Conservation (phyloP, 768 basidiomycete genomes). For the Podaxis pistillaris region DNA sequence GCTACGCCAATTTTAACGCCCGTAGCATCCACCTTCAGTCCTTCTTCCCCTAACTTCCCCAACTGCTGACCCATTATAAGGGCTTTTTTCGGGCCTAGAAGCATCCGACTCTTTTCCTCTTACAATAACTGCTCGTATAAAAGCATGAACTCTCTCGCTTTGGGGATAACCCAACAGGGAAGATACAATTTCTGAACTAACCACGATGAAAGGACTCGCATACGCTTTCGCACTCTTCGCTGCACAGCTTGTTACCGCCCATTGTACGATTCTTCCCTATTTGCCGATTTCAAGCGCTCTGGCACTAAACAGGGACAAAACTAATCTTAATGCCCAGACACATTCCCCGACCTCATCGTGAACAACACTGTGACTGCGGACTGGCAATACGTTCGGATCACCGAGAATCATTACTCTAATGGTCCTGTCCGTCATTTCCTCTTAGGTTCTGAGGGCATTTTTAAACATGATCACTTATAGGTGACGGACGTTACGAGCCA, state of each 20-base stretch:
- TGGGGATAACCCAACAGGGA: neutral
- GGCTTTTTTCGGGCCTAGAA: constrained; percentile 11
- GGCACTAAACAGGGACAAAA: neutral
- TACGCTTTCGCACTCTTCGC: neutral
- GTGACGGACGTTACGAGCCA: constrained; percentile 33
- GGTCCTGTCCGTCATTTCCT: constrained; percentile 26
- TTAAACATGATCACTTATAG: constrained; percentile 16
- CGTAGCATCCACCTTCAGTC: neutral
- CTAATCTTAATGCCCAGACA: constrained; percentile 20
- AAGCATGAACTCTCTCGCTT: neutral
- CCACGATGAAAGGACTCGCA: constrained; percentile 2
- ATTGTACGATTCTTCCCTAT: neutral
- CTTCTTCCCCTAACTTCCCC: neutral
- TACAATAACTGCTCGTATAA: neutral
- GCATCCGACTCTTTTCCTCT: constrained; percentile 10
- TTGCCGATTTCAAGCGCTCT: neutral
- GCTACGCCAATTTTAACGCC: neutral
- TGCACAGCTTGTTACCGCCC: constrained; percentile 1
- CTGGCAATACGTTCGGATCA: constrained; percentile 36
- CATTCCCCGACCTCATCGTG: constrained; percentile 29
- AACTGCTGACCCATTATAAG: neutral
- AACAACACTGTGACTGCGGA: constrained; percentile 26
- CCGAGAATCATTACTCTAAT: constrained; percentile 31
- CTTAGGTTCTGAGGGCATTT: neutral
- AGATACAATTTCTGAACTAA: neutral